These are phyloP conservation scores for Lomentospora prolificans DNA, from an alignment of 2,329 filamentous ascomycete genomes.

Conservation along the genomic window DNA sequence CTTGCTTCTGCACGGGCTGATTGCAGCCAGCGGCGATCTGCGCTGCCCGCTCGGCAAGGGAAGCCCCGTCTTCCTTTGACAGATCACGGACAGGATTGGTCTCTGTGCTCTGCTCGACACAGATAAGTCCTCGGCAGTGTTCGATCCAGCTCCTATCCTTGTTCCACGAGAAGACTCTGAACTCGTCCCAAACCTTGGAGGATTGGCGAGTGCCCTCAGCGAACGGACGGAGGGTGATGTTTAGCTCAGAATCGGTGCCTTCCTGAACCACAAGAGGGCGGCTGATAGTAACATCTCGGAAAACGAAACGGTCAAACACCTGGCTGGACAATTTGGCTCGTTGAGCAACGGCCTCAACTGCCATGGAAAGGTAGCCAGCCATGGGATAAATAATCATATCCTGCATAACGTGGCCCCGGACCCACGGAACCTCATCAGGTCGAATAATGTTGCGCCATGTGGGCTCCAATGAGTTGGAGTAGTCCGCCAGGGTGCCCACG, in stretches of 20 bases:
- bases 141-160: conserved; percentile 44
- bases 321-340: conserved; percentile 16
- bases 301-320: conserved; percentile 21
- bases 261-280: conserved; percentile 42
- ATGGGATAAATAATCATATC: conserved; percentile 41
- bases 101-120: conserved; percentile 19
- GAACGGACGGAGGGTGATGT: conserved; percentile 17
- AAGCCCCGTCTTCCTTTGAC: not conserved
- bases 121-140: conserved; percentile 45
- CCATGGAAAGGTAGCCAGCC: conserved; percentile 40
- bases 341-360: conserved; percentile 35
- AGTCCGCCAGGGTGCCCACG: conserved; percentile 34
- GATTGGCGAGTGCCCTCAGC: conserved; percentile 19
- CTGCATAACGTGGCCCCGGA: conserved; percentile 40
- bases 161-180: conserved; percentile 44
- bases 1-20: conserved; percentile 10
- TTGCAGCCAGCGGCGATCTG: conserved; percentile 2
- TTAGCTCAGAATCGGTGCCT: conserved; percentile 18
- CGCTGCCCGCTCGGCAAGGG: not conserved
- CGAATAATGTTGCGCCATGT: conserved; percentile 41
- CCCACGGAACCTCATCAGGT: conserved; percentile 39
- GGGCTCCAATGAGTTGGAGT: conserved; percentile 34
- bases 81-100: conserved; percentile 15
- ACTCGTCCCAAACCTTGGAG: conserved; percentile 43
- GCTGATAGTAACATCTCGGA: conserved; percentile 34